Percentiles rank a stretch among this genome's conserved stretches.
Evolutionary conservation across 129 eudicot species (phyloP).

Genomic region (Smallanthus sonchifolius): DNA sequence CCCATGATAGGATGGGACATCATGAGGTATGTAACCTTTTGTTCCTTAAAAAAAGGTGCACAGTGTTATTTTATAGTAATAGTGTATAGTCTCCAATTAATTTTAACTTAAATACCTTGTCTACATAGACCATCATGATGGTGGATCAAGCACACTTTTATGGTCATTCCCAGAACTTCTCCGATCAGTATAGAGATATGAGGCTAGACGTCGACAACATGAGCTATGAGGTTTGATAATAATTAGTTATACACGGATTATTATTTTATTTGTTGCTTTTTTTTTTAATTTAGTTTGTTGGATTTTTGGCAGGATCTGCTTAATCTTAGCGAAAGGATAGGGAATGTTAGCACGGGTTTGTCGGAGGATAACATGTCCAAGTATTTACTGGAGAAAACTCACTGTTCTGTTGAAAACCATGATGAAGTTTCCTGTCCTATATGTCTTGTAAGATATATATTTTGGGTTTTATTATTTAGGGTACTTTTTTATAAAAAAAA

Average conservation of each 20-base stretch:
- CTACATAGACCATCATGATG: slow-evolving; percentile 31
- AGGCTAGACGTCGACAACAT: slow-evolving; percentile 59
- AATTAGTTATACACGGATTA: background rate
- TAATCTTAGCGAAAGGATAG: slow-evolving; percentile 52
- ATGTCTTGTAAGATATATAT: slow-evolving; percentile 42
- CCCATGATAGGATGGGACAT: slow-evolving; percentile 38
- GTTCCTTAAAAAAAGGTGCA: background rate
- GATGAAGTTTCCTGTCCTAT: slow-evolving; percentile 47
- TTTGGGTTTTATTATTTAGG: background rate
- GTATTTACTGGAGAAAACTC: slow-evolving; percentile 29
- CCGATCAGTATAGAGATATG: slow-evolving; percentile 54
- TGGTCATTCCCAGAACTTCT: slow-evolving; percentile 32
- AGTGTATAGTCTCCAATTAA: background rate
- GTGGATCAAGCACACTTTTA: slow-evolving; percentile 37
- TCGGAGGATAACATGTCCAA: slow-evolving; percentile 45
- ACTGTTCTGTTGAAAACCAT: slow-evolving; percentile 7
- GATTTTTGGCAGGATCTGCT: slow-evolving; percentile 45
- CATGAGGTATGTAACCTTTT: slow-evolving; percentile 35
- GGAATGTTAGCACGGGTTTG: slow-evolving; percentile 50
- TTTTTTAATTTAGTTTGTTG: background rate
- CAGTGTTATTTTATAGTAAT: background rate
- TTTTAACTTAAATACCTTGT: background rate
- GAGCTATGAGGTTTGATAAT: slow-evolving; percentile 47
- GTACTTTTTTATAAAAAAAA: too few relatives aligned
- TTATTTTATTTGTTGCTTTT: background rate